Base-by-base conservation (phyloP, 1,284 basidiomycete species). In the Porogramme epimiltina region DNA sequence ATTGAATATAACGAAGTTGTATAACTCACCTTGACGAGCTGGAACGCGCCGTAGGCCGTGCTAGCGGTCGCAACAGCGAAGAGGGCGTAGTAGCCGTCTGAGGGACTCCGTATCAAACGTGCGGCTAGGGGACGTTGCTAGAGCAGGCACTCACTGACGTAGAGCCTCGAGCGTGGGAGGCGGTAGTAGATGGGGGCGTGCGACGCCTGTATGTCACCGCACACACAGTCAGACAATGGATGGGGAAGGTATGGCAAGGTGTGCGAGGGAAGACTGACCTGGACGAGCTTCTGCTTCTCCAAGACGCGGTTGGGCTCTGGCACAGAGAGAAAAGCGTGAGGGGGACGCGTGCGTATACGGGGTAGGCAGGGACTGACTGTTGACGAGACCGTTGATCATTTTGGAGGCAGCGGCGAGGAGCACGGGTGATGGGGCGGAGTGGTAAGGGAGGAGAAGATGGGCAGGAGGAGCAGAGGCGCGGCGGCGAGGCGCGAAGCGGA, bases 291-390 rank as follows among this genome's bases (percentile, higher is more conserved):
- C 72, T 91, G 88, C 66, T 70, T 83, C 71, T 85, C 80, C 45
- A 80, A 66, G 56, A 89, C 77, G 51, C 65, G 68, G 76, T 91
- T 88, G 56, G 81, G 82, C 56, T 77, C 89, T 87, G 63, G 38
- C 61, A 36, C 15, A 49, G 58, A n/a, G 19, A 38, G 13, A 26
- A 19, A 34, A 26, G 46, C 50, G 39, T 47, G 28, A 37, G 28
- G 34, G 18, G 16, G 11, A 4, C 25, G 40, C 13, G n/a, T n/a
- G n/a, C n/a, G n/a, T 13, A 36, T n/a, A 11, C 6, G 3, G 31
- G 23, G 37, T 10, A 0, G 25, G 37, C n/a, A 0, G 25, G 25
- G 16, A 69, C 70, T 49, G 52, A 73, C 72, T 66, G 67, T 71
- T 77, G 66, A 84, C 80, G 59, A 88, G 74, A 42, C 76, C 75